These are phyloP conservation scores for Delphinella strobiligena DNA, from an alignment of 2,329 filamentous ascomycete genomes.

Conservation along the genomic window DNA sequence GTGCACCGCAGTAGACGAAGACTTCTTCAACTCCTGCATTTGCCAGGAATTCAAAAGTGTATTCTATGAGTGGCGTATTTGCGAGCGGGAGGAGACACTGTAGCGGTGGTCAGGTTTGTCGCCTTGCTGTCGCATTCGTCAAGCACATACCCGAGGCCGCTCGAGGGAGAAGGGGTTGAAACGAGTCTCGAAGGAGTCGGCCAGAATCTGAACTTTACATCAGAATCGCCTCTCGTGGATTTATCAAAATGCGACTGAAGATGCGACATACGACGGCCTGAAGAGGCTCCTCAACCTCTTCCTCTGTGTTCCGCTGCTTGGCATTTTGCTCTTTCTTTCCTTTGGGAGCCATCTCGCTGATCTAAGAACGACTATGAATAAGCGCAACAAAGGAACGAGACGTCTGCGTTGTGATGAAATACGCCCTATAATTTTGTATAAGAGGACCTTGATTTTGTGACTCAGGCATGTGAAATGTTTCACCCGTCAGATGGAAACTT, in stretches of 20 bases:
- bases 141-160: conserved; percentile 62
- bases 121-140: neutral
- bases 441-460: neutral
- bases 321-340: conserved; percentile 27
- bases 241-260: too few species aligned
- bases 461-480: neutral
- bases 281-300: conserved; percentile 49
- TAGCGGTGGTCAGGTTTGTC: conserved; percentile 10
- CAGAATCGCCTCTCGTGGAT: neutral
- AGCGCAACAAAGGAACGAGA: neutral
- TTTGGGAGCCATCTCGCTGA: conserved; percentile 37
- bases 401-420: too few species aligned
- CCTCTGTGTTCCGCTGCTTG: conserved; percentile 34
- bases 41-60: conserved; percentile 90
- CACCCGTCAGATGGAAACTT: neutral
- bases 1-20: conserved; percentile 80
- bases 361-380: conserved; percentile 7
- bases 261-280: conserved; percentile 50
- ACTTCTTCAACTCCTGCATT: conserved; percentile 93
- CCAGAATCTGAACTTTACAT: conserved; percentile 52
- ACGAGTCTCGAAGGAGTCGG: conserved; percentile 87
- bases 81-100: conserved; percentile 87
- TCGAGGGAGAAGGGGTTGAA: conserved; percentile 85
- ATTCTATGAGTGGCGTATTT: conserved; percentile 91
- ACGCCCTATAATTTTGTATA: too few species aligned